phyloP scores from a whole-genome alignment of 129 eudicot genomes.

The Centella asiatica region DNA sequence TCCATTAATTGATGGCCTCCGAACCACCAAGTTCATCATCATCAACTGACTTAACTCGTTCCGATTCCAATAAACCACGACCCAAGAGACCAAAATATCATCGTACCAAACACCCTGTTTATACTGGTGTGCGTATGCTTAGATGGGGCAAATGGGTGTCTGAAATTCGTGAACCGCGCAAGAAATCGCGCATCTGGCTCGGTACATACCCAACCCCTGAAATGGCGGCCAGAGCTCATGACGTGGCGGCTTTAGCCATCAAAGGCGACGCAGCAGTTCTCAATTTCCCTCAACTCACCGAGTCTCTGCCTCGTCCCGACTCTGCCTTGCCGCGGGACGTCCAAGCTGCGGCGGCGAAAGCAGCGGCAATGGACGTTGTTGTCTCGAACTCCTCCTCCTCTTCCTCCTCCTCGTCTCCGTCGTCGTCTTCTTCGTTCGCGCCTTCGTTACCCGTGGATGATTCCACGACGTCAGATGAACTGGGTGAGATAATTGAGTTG shows the following conservation, averaged over 20 bases:
- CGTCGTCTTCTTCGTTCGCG: neutral
- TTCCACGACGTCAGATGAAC: neutral
- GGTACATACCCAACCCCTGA: neutral
- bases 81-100: neutral
- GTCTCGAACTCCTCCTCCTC: too few species aligned
- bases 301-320: neutral
- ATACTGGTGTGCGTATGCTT: neutral
- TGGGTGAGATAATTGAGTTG: neutral
- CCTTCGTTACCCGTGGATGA: neutral
- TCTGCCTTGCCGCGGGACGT: neutral
- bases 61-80: neutral
- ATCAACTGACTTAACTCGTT: neutral
- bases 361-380: neutral
- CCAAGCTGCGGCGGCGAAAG: conserved; percentile 7
- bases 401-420: neutral
- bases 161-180: conserved; percentile 1
- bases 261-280: conserved; percentile 1
- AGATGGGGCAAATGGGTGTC: conserved; percentile 13
- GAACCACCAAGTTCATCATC: neutral
- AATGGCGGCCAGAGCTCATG: conserved; percentile 1
- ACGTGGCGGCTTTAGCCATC: neutral
- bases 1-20: neutral
- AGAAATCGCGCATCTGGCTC: neutral
- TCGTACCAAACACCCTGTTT: neutral
- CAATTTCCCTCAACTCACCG: conserved; percentile 4